Base-by-base conservation (phyloP, 108 stramenopile genomes). In the Conticribra guillardii region DNA sequence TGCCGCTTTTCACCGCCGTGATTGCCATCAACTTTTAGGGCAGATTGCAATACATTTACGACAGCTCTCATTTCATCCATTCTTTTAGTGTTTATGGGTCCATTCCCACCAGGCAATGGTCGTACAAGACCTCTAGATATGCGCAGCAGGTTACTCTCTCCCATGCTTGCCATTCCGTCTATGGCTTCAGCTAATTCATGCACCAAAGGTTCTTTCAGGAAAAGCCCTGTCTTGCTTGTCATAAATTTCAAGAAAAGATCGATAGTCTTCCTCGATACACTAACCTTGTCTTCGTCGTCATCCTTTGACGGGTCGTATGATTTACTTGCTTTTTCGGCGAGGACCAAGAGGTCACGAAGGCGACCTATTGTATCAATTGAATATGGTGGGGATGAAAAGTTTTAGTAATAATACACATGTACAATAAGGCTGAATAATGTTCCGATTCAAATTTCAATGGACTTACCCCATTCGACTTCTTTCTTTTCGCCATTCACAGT, bases 111-210 rank as follows among this genome's bases (percentile, higher is more conserved):
- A 41, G 92, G 92, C 31, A 93, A 71, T 15, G 79, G 66, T 45
- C 89, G 80, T 8, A 93, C 65, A n/a, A 93, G 53, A 2, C 88
- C 88, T 32, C 84, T 55, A 21, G 85, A 82, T 58, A 78, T 37
- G 46, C 63, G 76, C 41, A 89, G 74, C 31, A 93, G 59, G 54
- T 87, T 84, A 23, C 79, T 84, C 71, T 93, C 92, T 8, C 89
- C 88, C 31, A 90, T 87, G 71, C 92, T 93, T 11, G 92, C 92
- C 83, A 90, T 87, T 0, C 94, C 88, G 67, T 95, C 91, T 65
- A 95, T 87, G 1, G 89, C 83, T 62, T 91, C 87, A 28, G 89
- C 89, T 4, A 95, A 69, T 64, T 95, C 94, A 46, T 88, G 89
- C 19, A 91, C 87, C 26, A 95, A 74, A 11, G 94, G 94, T 56